These are phyloP conservation scores for Pseudogymnoascus pannorum DNA, from an alignment of 2,329 filamentous ascomycete genomes.

Conservation along the genomic window DNA sequence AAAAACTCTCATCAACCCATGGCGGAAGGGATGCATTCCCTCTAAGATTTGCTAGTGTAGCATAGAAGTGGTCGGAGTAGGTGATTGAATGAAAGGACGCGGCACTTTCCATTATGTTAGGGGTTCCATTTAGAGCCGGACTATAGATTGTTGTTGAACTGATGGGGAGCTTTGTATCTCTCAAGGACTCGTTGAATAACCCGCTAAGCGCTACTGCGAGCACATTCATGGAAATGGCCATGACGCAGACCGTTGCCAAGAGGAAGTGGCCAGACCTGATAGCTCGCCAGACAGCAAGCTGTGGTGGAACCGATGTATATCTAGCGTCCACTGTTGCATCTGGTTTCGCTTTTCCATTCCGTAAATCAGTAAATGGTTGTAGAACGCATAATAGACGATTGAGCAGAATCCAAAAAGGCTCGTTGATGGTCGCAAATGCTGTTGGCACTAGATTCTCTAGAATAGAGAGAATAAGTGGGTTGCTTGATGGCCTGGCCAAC, in stretches of 20 bases:
- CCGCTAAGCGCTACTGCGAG: slow-evolving; percentile 45
- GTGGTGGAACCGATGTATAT: slow-evolving; percentile 50
- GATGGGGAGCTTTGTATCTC: not conserved
- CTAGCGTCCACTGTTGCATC: slow-evolving; percentile 35
- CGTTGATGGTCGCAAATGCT: slow-evolving; percentile 45
- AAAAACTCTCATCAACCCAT: slow-evolving; percentile 40
- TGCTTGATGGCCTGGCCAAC: slow-evolving; percentile 16
- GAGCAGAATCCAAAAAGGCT: slow-evolving; percentile 49
- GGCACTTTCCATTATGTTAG: not conserved
- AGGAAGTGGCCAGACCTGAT: slow-evolving; percentile 38
- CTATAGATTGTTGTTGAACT: not conserved
- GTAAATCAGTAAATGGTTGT: slow-evolving; percentile 46
- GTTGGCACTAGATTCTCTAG: slow-evolving; percentile 47
- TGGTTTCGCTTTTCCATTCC: slow-evolving; percentile 31
- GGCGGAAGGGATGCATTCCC: slow-evolving; percentile 37
- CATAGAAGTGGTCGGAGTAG: slow-evolving; percentile 34
- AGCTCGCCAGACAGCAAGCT: slow-evolving; percentile 41
- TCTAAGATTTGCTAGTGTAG: slow-evolving; percentile 39
- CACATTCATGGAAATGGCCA: slow-evolving; percentile 44
- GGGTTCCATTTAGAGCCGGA: slow-evolving; percentile 12
- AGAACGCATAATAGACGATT: slow-evolving; percentile 47
- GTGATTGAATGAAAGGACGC: not conserved
- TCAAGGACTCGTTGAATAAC: slow-evolving; percentile 38
- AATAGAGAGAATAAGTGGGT: slow-evolving; percentile 28
- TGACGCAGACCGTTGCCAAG: slow-evolving; percentile 39